phyloP scores from a whole-genome alignment of 495 filamentous ascomycete species.

The Lichenothelia convexa region DNA sequence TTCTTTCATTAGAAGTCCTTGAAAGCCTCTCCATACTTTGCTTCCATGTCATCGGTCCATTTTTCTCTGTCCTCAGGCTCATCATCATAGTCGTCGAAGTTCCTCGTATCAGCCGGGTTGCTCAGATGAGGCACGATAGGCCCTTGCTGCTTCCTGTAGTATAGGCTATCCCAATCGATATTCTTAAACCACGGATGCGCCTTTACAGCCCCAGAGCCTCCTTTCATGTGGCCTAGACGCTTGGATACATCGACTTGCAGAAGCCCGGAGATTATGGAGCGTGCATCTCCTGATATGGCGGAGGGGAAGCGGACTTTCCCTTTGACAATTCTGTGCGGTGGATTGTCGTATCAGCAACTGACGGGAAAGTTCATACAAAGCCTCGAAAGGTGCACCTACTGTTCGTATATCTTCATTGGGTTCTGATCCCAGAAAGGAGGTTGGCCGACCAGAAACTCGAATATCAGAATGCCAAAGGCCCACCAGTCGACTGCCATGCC shows the following conservation, averaged over 20 bases:
- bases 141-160: constrained; percentile 42
- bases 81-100: constrained; percentile 76
- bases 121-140: constrained; percentile 74
- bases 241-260: constrained; percentile 81
- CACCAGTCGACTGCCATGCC: constrained; percentile 98
- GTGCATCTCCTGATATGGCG: constrained; percentile 54
- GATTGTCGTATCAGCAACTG: constrained; percentile 24
- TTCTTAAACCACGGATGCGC: constrained; percentile 69
- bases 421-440: constrained; percentile 96
- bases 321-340: constrained; percentile 46
- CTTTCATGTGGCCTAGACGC: constrained; percentile 73
- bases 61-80: constrained; percentile 32
- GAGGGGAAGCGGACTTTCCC: constrained; percentile 52
- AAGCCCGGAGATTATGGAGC: constrained; percentile 66
- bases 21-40: constrained; percentile 63
- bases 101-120: constrained; percentile 66
- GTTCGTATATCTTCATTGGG: constrained; percentile 91
- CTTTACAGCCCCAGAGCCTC: constrained; percentile 68
- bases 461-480: constrained; percentile 89
- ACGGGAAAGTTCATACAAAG: no score
- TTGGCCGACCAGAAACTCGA: constrained; percentile 89
- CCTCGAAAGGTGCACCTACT: constrained; percentile 31
- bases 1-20: constrained; percentile 58
- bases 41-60: constrained; percentile 57
- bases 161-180: constrained; percentile 75